Evolutionary conservation across 2,329 filamentous ascomycete genomes (phyloP).

Genomic region (Clonostachys rosea): DNA sequence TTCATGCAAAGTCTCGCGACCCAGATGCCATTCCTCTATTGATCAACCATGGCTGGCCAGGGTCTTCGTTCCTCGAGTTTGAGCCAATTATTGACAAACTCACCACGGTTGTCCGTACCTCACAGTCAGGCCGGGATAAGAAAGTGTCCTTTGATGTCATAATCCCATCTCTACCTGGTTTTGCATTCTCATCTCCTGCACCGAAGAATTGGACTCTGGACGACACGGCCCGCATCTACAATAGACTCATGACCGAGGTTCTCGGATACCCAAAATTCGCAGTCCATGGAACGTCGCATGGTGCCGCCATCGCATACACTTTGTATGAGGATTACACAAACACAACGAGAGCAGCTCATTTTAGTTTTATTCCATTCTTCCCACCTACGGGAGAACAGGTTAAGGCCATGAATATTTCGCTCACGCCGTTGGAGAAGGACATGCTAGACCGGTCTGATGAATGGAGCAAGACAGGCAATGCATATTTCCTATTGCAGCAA

Average conservation of each 20-base stretch:
- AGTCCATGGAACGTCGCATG: conserved; percentile 10
- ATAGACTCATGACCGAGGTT: conserved; percentile 25
- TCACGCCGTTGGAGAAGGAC: not conserved
- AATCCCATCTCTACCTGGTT: conserved; percentile 36
- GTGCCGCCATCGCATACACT: conserved; percentile 4
- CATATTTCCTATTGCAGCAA: conserved; percentile 6
- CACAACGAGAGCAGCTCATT: not conserved
- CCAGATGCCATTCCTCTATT: conserved; percentile 28
- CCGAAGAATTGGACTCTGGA: conserved; percentile 22
- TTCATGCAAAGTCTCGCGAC: not conserved
- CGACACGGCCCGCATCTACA: conserved; percentile 27
- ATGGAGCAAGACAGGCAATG: not conserved
- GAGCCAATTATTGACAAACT: conserved; percentile 24
- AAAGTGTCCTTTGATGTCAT: conserved; percentile 40
- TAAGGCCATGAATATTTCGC: not conserved
- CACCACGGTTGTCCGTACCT: conserved; percentile 10
- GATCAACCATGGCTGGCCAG: conserved; percentile 36
- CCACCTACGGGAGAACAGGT: not conserved
- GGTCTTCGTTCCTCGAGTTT: conserved; percentile 28
- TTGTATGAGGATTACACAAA: not conserved
- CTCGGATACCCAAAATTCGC: conserved; percentile 25
- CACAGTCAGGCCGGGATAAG: not conserved
- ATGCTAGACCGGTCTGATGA: not conserved
- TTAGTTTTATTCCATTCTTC: not conserved
- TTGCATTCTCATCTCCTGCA: conserved; percentile 31